Evolutionary conservation across 2,329 filamentous ascomycete species (phyloP).

Genomic region (Alternaria conjuncta): DNA sequence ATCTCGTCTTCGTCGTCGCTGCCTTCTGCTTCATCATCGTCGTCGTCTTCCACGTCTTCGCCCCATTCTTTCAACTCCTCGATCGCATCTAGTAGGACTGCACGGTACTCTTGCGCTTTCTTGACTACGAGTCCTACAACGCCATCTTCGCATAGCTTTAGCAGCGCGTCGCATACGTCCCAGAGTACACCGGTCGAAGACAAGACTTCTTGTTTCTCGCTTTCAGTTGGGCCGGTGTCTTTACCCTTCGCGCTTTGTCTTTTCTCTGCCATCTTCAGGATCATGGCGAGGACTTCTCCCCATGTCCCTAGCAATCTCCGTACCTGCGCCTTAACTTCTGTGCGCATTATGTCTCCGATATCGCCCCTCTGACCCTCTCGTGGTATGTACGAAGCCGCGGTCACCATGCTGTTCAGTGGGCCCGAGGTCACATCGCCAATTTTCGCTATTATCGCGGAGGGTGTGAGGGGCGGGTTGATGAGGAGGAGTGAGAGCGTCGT

Average conservation of each 20-base stretch:
- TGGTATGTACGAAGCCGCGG: conserved; percentile 52
- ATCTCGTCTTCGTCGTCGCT: conserved; percentile 66
- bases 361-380: conserved; percentile 22
- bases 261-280: conserved; percentile 65
- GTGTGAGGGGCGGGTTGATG: conserved; percentile 85
- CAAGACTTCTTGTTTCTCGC: conserved; percentile 55
- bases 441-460: conserved; percentile 73
- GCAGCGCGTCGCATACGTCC: conserved; percentile 79
- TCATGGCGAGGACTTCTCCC: conserved; percentile 63
- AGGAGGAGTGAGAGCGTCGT: conserved; percentile 88
- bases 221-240: conserved; percentile 29
- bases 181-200: conserved; percentile 79
- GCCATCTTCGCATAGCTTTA: conserved; percentile 68
- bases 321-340: conserved; percentile 67
- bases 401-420: conserved; percentile 75
- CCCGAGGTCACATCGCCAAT: conserved; percentile 74
- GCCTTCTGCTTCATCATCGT: conserved; percentile 58
- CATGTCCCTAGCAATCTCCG: conserved; percentile 69
- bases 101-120: conserved; percentile 76
- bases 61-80: conserved; percentile 89
- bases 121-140: conserved; percentile 72
- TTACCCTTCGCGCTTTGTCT: conserved; percentile 38
- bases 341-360: conserved; percentile 59
- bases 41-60: conserved; percentile 68
- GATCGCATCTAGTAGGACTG: conserved; percentile 80